These are phyloP conservation scores for Sonneratia alba DNA, from an alignment of 345 rosid species.

Conservation along the genomic window DNA sequence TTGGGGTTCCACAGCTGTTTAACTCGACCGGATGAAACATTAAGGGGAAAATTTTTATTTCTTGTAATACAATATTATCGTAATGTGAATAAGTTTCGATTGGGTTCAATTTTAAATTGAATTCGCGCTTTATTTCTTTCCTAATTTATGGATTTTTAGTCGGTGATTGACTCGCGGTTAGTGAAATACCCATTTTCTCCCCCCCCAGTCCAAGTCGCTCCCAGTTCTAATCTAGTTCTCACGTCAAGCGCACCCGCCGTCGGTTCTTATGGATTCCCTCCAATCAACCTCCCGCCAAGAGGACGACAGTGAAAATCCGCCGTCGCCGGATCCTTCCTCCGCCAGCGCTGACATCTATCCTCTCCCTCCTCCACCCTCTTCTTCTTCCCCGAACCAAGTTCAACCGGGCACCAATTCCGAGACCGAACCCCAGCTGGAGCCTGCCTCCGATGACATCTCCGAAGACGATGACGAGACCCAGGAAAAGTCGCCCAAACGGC, in stretches of 20 bases:
- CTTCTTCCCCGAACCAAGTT: neutral
- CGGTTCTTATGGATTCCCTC: neutral
- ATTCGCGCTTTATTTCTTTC: too few relatives aligned
- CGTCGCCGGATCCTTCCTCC: constrained; percentile 2
- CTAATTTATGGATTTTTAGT: too few relatives aligned
- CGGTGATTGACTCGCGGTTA: too few relatives aligned
- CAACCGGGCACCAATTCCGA: neutral
- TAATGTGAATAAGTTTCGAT: too few relatives aligned
- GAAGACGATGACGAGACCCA: constrained; percentile 42
- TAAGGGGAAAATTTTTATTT: too few relatives aligned
- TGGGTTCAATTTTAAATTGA: too few relatives aligned
- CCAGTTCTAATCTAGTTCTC: neutral
- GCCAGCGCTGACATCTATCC: neutral
- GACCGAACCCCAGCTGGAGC: constrained; percentile 22
- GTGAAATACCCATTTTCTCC: too few relatives aligned
- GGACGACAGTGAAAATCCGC: neutral
- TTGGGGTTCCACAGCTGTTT: too few relatives aligned
- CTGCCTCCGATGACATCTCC: constrained; percentile 55
- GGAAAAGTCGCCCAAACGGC: constrained; percentile 29
- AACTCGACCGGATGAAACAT: too few relatives aligned
- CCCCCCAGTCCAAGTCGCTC: too few relatives aligned
- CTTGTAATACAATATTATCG: too few relatives aligned
- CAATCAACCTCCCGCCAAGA: neutral
- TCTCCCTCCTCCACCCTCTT: neutral
- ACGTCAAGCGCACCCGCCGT: too few relatives aligned